A percentile compares a stretch with the other conserved stretches of the same genome.
phyloP scores from a whole-genome alignment of 352 stramenopile species.

The Phytophthora kernoviae region DNA sequence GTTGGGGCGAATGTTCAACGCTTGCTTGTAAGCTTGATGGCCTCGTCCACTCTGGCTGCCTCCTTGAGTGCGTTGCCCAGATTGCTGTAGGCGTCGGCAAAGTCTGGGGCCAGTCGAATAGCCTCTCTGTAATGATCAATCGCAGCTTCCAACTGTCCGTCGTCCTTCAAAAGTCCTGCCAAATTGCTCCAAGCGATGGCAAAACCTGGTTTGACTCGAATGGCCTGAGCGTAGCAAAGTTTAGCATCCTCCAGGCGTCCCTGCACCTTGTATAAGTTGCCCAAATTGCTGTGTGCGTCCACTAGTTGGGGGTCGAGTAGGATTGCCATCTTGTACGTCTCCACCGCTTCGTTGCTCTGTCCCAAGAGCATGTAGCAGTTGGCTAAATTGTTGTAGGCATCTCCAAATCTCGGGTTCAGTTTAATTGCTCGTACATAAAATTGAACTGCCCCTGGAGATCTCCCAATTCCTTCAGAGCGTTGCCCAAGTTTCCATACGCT shows the following conservation, averaged over 20 bases:
- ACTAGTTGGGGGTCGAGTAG: slow-evolving; percentile 88
- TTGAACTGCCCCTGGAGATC: slow-evolving; percentile 88
- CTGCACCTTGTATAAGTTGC: slow-evolving; percentile 93
- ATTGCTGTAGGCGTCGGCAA: slow-evolving; percentile 89
- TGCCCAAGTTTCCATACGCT: slow-evolving; percentile 94
- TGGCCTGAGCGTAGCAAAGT: slow-evolving; percentile 90
- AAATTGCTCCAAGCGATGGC: slow-evolving; percentile 94
- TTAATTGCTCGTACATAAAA: slow-evolving; percentile 95
- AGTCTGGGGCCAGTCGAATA: slow-evolving; percentile 81
- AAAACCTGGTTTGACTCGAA: slow-evolving; percentile 89
- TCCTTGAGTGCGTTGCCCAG: slow-evolving; percentile 88
- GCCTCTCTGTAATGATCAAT: slow-evolving; percentile 89
- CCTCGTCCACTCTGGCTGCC: slow-evolving; percentile 64
- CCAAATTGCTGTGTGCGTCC: slow-evolving; percentile 95
- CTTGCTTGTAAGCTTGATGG: slow-evolving; percentile 88
- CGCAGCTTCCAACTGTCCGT: slow-evolving; percentile 76
- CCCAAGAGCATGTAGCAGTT: slow-evolving; percentile 93
- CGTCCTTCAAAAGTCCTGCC: slow-evolving; percentile 91
- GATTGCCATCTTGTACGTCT: slow-evolving; percentile 95
- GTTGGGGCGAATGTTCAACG: slow-evolving; percentile 83
- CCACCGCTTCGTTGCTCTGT: slow-evolving; percentile 86
- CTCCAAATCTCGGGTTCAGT: slow-evolving; percentile 89
- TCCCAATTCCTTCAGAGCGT: slow-evolving; percentile 94
- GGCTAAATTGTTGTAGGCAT: slow-evolving; percentile 94
- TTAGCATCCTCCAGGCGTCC: slow-evolving; percentile 87